Evolutionary conservation across 331 rosid genomes (phyloP), one percentile per base, ranked within the genome.

Genomic region (Acacia concinna): DNA sequence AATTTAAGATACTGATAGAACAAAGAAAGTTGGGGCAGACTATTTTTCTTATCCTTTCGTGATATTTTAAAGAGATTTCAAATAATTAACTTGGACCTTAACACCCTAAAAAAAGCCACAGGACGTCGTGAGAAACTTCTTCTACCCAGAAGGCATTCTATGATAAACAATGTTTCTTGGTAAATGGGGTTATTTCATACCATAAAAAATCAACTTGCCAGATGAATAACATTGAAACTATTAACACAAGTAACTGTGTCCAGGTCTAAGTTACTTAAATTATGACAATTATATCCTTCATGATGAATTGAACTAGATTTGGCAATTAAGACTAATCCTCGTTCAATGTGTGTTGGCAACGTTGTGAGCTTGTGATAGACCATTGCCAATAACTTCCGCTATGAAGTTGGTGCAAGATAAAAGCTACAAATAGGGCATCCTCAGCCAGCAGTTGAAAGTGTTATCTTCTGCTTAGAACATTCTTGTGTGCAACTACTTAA

Each of bases 391-490:
- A 21, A 51, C 59, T 20, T 51, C 15, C 12, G 1, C 27, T 1
- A 51, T 25, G 63, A 56, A 23, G 15, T 25, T 56, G 32, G 31
- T 56, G 63, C 63, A 5, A 56, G 17, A 0, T 56, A 28, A 59
- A 59, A 28, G 56, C 30, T 30, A 20, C 52, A 68, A 68, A 68
- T 13, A 68, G 7, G 52, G 49, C 51, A 37, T 51, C 80, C 51
- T 65, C 28, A 32, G 52, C 35, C 23, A 43, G 28, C 76, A 12
- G 71, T 62, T 49, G 78, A 73, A 56, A 59, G 27, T 27, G 66
- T 59, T 59, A 27, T 6, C 43, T 40, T 56, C 66, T 40, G 70
- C 60, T 11, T 38, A 68, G 64, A 62, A 75, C 28, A 44, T 40
- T 81, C 63, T 35, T 23, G 56, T 41, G 40, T 56, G 12, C 40